Percentiles rank a stretch among this genome's conserved stretches.
Conservation (phyloP, 306 rosid species). For the Rosa lucieae region DNA sequence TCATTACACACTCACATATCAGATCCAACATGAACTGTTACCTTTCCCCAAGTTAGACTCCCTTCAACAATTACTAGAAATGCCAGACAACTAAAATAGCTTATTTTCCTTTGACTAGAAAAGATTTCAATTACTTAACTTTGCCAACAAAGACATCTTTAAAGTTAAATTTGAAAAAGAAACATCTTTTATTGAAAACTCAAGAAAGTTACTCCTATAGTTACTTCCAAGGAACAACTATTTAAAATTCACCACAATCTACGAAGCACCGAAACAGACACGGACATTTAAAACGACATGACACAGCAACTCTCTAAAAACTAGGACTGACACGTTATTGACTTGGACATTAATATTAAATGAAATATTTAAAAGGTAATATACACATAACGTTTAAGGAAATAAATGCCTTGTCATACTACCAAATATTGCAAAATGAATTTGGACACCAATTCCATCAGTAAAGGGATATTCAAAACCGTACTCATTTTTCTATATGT, state of each 20-base stretch:
- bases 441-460: neutral
- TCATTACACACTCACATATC: neutral
- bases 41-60: neutral
- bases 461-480: neutral
- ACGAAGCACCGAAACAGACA: neutral
- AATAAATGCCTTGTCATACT: neutral
- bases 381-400: neutral
- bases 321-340: neutral
- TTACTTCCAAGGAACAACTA: conserved; percentile 5
- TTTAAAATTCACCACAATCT: neutral
- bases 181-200: neutral
- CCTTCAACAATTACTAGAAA: conserved; percentile 8
- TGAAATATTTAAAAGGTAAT: neutral
- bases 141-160: conserved; percentile 2
- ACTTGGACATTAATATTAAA: neutral
- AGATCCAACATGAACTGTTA: neutral
- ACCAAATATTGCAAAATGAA: neutral
- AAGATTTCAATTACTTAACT: neutral
- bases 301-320: neutral
- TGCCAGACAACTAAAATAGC: neutral
- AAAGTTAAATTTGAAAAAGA: neutral
- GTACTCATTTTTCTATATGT: neutral
- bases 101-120: neutral
- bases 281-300: neutral
- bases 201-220: neutral